These are phyloP conservation scores for Mesembryanthemum crystallinum DNA, from an alignment of 148 eudicot species.

Conservation along the genomic window DNA sequence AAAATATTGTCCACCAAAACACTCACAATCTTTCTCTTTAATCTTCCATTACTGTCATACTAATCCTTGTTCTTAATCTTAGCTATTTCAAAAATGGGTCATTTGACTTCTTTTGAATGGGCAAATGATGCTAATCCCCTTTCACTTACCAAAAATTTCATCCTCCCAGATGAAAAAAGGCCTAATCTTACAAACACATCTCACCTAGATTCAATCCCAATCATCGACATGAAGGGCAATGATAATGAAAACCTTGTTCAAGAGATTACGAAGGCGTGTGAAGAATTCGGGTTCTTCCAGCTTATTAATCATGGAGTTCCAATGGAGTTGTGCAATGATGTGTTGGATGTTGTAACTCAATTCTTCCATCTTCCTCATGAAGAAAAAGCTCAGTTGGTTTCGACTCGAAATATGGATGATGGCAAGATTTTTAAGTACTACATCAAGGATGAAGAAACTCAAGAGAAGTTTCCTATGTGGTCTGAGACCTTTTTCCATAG, in stretches of 20 bases:
- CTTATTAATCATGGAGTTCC: slow-evolving; percentile 40
- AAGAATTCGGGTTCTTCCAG: slow-evolving; percentile 39
- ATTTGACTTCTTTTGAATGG: no score
- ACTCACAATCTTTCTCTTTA: no score
- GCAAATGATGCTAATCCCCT: no score
- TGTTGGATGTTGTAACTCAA: slow-evolving; percentile 27
- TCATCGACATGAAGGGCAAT: slow-evolving; percentile 24
- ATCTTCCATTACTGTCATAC: no score
- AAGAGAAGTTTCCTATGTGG: slow-evolving; percentile 28
- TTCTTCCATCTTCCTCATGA: slow-evolving; percentile 32
- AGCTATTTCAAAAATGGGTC: no score
- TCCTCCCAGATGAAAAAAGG: no score
- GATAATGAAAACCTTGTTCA: slow-evolving; percentile 3
- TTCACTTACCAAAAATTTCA: no score
- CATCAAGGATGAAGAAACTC: slow-evolving; percentile 20
- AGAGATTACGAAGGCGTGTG: slow-evolving; percentile 29
- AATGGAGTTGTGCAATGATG: slow-evolving; percentile 15
- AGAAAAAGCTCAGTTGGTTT: slow-evolving; percentile 27
- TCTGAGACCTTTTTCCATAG: slow-evolving; percentile 31
- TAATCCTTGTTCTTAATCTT: no score
- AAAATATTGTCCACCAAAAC: no score
- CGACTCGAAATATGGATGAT: slow-evolving; percentile 28
- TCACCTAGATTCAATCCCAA: slow-evolving; percentile 11
- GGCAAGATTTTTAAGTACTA: slow-evolving; percentile 28
- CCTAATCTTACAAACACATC: no score